Percentiles rank a stretch among this genome's conserved stretches.
These are phyloP conservation scores for Strigomonas oncopelti DNA, from an alignment of 208 protist genomes.

Conservation along the genomic window DNA sequence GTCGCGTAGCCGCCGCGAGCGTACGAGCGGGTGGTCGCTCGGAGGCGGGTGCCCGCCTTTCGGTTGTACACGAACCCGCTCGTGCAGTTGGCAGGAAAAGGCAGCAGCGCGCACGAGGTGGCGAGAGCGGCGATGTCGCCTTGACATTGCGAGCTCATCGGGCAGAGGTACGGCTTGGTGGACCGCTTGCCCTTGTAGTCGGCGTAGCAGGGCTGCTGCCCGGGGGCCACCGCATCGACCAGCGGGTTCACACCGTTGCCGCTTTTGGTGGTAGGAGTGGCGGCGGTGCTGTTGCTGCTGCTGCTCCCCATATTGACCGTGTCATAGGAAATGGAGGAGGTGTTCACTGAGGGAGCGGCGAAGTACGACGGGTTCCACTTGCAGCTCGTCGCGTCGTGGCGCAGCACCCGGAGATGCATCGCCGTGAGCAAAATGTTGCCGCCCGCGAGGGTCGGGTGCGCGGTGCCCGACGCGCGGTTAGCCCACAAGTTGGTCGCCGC, in stretches of 20 bases:
- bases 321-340: too few species aligned
- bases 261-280: too few species aligned
- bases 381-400: slow-evolving; percentile 15
- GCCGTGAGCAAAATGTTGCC: slow-evolving; percentile 23
- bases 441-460: slow-evolving; percentile 8
- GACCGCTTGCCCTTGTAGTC: not conserved
- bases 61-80: slow-evolving; percentile 1
- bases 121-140: not conserved
- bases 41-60: not conserved
- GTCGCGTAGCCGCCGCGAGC: slow-evolving; percentile 15
- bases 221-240: too few species aligned
- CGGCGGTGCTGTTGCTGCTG: too few species aligned
- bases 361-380: slow-evolving; percentile 15
- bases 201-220: not conserved
- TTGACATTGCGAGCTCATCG: not conserved
- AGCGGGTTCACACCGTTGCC: too few species aligned
- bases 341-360: too few species aligned
- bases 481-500: slow-evolving; percentile 15
- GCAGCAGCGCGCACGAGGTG: not conserved
- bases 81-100: not conserved
- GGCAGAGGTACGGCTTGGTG: slow-evolving; percentile 5
- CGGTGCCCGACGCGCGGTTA: slow-evolving; percentile 6
- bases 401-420: slow-evolving; percentile 17
- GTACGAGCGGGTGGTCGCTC: not conserved
- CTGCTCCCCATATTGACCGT: too few species aligned